phyloP scores from a whole-genome alignment of 2,329 filamentous ascomycete species.

The Apiospora aurea region DNA sequence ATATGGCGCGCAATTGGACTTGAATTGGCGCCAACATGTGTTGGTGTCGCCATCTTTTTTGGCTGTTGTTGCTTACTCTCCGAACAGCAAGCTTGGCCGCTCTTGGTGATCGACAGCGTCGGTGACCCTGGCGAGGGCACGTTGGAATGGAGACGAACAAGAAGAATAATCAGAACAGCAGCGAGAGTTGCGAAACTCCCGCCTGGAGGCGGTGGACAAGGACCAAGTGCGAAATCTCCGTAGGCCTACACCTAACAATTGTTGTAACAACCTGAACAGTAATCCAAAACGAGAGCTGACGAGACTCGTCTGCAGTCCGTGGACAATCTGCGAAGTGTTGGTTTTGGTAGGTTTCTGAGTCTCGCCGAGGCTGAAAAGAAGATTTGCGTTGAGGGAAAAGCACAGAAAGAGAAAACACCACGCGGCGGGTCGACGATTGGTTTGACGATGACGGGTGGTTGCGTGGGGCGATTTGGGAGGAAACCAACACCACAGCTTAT shows the following conservation, averaged over 20 bases:
- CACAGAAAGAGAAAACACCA: background rate
- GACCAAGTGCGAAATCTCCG: background rate
- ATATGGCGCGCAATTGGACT: slow-evolving; percentile 23
- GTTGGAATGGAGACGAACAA: background rate
- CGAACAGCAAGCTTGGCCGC: background rate
- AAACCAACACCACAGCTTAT: background rate
- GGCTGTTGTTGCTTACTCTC: background rate
- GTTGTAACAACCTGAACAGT: background rate
- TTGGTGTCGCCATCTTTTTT: background rate
- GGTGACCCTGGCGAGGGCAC: background rate
- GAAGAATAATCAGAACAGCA: background rate
- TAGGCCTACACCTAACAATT: background rate
- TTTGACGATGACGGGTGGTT: background rate
- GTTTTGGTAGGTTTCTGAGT: background rate
- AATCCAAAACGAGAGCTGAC: background rate
- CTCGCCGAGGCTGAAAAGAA: background rate
- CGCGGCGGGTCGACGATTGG: background rate
- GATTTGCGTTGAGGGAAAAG: background rate
- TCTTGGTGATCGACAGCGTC: background rate
- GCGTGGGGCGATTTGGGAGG: background rate
- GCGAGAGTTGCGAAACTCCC: background rate
- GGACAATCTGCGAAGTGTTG: background rate
- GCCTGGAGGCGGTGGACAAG: background rate
- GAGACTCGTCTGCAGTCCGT: background rate
- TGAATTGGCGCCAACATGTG: background rate